Evolutionary conservation across 108 stramenopile species (phyloP), one percentile per base, ranked within the genome.

Genomic region (Fragilariopsis cylindrus): DNA sequence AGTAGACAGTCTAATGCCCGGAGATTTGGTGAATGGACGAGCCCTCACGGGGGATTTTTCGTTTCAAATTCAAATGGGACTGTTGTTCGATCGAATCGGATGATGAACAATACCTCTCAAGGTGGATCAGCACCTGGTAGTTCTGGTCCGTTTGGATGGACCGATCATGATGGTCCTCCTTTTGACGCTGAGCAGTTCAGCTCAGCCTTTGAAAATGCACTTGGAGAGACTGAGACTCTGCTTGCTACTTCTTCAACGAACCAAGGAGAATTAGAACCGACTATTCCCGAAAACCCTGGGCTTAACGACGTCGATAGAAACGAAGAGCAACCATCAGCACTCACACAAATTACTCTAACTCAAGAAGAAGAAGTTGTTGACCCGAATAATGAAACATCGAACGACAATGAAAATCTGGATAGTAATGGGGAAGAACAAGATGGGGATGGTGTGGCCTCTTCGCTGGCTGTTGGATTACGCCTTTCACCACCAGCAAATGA

Each of bases 121-220:
- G 30, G 30, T 43, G 7, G 62, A 63, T 63, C 62, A 45, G 15
- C n/a, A 44, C 43, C 43, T 41, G 62, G 62, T 48, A 49, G 67
- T 15, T 55, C 62, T 16, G n/a, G 58, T 9, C 78, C 78, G 40
- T 71, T 76, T 66, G 85, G 92, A 56, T 92, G 95, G 92, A 82
- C 87, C 11, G 90, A 94, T 63, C 42, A 63, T 45, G 90, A 96
- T 80, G 93, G 91, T 5, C 71, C 83, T 47, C 81, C 88, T 48
- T 81, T 88, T 69, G 94, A 92, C 70, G 64, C 75, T 3, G 83
- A 86, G 42, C 81, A 88, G 52, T 91, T 95, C 55, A 83, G 83
- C 54, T 62, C 69, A 7, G 79, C 88, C 8, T 89, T 95, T 62
- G 89, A 87, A 12, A 75, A 74, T 39, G 90, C 88, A 8, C 72